A percentile compares a stretch with the other conserved stretches of the same genome.
Evolutionary conservation across 352 stramenopile genomes (phyloP).

Genomic region (Aphanomyces astaci): DNA sequence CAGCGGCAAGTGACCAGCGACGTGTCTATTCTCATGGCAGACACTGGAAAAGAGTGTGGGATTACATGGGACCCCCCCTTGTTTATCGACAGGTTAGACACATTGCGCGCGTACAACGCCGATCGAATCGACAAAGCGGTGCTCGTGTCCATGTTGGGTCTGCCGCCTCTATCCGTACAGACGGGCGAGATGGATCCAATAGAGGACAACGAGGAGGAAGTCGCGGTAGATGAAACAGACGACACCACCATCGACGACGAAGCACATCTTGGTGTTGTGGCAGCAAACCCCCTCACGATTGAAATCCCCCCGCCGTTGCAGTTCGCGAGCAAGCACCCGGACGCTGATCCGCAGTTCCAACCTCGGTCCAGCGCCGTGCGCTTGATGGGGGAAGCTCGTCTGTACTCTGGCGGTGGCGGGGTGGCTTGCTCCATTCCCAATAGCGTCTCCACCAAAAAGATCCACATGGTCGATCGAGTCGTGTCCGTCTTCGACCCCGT

Average conservation of each 20-base stretch:
- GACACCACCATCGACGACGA: background rate
- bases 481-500: conserved; percentile 13
- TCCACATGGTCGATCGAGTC: background rate
- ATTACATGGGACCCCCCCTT: background rate
- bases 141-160: background rate
- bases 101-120: background rate
- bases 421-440: too few species aligned
- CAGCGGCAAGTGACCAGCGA: background rate
- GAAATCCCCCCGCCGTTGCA: background rate
- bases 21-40: background rate
- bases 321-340: background rate
- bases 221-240: background rate
- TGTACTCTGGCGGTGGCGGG: too few species aligned
- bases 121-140: background rate
- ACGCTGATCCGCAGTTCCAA: background rate
- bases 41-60: background rate
- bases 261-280: background rate
- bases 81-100: background rate
- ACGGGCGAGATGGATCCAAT: background rate
- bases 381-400: conserved; percentile 2
- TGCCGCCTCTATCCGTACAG: background rate
- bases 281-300: background rate
- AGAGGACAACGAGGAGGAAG: background rate
- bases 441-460: too few species aligned
- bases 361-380: background rate